Evolutionary conservation across 192 early-diverging fungal species (phyloP), one percentile per base, ranked within the genome.

Genomic region (Coemansia sp.): DNA sequence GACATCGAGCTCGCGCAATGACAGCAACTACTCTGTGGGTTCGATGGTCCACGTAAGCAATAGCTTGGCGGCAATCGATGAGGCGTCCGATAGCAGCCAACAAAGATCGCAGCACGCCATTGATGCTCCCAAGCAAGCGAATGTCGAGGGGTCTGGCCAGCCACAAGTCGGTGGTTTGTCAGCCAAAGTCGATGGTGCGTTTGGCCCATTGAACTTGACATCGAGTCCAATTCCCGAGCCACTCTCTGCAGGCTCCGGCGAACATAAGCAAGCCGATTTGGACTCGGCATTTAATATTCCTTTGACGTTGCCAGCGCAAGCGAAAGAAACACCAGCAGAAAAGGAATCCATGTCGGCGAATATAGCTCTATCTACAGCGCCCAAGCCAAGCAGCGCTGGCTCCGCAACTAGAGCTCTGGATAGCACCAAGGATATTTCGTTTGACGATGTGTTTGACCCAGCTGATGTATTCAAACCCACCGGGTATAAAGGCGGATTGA

Each of bases 211-310:
- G 42, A 42, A 67, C 0, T 39, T 59, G 39, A 16, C 57, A 6
- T 7, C 57, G 39, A 59, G 57, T 3, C 64, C 40, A 41, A 56
- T 18, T 26, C 56, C 18, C 23, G 64, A 41, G n/a, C 50, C 47
- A 11, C 16, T 56, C 16, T 41, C 64, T 26, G 12, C 57, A 9
- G 13, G 50, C 18, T 42, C 49, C 37, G 44, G 57, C 38, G 57
- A 59, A 15, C 38, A 23, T 23, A 16, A 44, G 63, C 13, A 63
- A 54, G 40, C 60, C 19, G 79, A 81, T 56, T 60, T 81, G 50
- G 79, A 81, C 32, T 64, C 68, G 21, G 79, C 68, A 40, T 81
- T 81, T 44, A 72, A 67, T 45, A 44, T 81, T 9, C 79, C 79
- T 15, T 43, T 56, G 42, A 39, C 57, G 38, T 12, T 19, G 26